Conservation (phyloP, 352 stramenopile genomes). For the Paralagenidium karlingii region DNA sequence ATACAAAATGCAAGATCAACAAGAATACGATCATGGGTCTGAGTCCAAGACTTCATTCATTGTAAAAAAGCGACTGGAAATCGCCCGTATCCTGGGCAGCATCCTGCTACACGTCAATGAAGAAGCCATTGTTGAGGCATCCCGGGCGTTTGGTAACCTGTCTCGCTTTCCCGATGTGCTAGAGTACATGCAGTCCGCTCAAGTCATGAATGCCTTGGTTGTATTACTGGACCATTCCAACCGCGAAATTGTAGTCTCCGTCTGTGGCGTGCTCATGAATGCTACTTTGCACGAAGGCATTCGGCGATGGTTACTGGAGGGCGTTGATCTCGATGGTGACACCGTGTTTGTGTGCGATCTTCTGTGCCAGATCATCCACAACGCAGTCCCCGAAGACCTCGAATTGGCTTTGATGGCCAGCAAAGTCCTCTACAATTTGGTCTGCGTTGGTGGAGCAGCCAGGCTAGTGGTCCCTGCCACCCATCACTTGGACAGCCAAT, state of each 20-base stretch:
- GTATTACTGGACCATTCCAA: constrained; percentile 66
- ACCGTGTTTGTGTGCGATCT: constrained; percentile 20
- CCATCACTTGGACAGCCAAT: no score
- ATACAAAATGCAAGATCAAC: no score
- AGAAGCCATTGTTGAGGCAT: constrained; percentile 71
- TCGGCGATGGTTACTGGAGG: constrained; percentile 15
- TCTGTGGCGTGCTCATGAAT: constrained; percentile 80
- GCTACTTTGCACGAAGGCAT: constrained; percentile 33
- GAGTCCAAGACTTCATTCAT: no score
- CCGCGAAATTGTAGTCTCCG: constrained; percentile 66
- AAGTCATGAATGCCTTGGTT: constrained; percentile 56
- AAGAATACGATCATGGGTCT: no score
- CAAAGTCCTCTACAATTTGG: constrained; percentile 80
- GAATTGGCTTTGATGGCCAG: constrained; percentile 65
- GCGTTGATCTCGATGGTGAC: constrained; percentile 9
- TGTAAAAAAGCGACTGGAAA: constrained; percentile 1
- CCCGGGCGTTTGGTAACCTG: constrained; percentile 79
- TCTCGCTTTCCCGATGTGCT: constrained; percentile 62
- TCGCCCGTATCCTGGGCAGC: constrained; percentile 11
- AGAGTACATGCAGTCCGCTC: constrained; percentile 19
- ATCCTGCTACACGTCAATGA: constrained; percentile 66
- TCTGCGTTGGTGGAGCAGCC: no score
- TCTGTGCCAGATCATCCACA: constrained; percentile 40
- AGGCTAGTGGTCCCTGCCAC: no score
- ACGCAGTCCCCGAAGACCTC: constrained; percentile 38